Percentiles rank a stretch among this genome's conserved stretches.
These are phyloP conservation scores for Arctostaphylos glauca DNA, from an alignment of 148 eudicot genomes.

Conservation along the genomic window DNA sequence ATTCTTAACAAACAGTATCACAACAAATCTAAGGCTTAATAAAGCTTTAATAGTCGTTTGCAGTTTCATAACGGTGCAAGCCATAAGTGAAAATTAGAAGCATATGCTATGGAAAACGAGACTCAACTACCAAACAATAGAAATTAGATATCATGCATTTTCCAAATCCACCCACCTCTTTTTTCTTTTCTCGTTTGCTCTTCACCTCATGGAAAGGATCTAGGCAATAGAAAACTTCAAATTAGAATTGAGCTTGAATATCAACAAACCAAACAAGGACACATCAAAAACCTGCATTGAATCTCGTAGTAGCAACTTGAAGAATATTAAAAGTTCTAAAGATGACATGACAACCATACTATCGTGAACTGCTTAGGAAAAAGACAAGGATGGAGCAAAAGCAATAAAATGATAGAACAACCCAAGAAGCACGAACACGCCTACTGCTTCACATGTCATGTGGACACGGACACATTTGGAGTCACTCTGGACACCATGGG, in stretches of 20 bases:
- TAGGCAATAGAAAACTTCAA: slow-evolving; percentile 38
- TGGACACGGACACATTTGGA: no score
- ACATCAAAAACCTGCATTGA: not conserved
- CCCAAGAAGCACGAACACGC: not conserved
- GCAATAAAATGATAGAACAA: not conserved
- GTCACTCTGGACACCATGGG: no score
- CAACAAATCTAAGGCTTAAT: not conserved
- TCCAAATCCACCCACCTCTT: slow-evolving; percentile 69
- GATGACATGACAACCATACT: not conserved
- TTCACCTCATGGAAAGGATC: slow-evolving; percentile 96
- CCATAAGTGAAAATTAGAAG: not conserved
- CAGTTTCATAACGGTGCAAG: not conserved
- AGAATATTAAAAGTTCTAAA: not conserved
- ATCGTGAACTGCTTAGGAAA: not conserved
- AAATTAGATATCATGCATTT: slow-evolving; percentile 13
- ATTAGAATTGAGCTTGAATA: slow-evolving; percentile 32
- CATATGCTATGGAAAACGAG: not conserved
- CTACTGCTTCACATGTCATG: not conserved
- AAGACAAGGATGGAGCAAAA: slow-evolving; percentile 3
- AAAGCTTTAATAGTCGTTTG: not conserved
- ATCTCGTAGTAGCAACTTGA: not conserved
- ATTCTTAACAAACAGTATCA: not conserved
- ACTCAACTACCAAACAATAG: not conserved
- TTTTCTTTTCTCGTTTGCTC: slow-evolving; percentile 98
- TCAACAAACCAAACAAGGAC: slow-evolving; percentile 5